phyloP scores from a whole-genome alignment of 2,329 filamentous ascomycete species.

The Cladophialophora psammophila region DNA sequence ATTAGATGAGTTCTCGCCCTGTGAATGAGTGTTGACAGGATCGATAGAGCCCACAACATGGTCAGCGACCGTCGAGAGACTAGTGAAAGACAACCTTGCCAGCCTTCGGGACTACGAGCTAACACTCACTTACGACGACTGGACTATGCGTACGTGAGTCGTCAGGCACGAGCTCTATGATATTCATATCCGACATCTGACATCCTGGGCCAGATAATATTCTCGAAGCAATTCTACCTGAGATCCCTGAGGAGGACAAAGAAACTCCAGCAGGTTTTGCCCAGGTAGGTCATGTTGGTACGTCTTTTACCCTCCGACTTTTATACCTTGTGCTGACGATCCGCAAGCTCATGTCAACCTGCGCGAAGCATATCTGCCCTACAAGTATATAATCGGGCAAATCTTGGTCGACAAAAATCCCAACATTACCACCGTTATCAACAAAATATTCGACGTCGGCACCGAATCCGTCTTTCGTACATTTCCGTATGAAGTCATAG shows the following conservation, averaged over 20 bases:
- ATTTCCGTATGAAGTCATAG: conserved; percentile 89
- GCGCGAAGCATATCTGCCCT: conserved; percentile 79
- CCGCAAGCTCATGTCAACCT: conserved; percentile 84
- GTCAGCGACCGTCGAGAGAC: conserved; percentile 72
- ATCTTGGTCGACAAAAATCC: conserved; percentile 91
- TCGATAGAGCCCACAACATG: conserved; percentile 71
- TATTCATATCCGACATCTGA: neutral
- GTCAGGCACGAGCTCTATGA: conserved; percentile 12
- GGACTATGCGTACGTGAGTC: conserved; percentile 73
- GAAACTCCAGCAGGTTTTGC: conserved; percentile 88
- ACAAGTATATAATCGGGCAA: conserved; percentile 84
- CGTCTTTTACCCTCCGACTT: conserved; percentile 42
- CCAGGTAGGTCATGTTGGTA: conserved; percentile 84
- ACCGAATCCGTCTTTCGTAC: conserved; percentile 86
- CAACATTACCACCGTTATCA: conserved; percentile 85
- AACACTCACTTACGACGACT: conserved; percentile 81
- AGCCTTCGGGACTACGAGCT: conserved; percentile 78
- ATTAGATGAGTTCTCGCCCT: neutral
- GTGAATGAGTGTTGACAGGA: conserved; percentile 2
- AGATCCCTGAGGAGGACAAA: conserved; percentile 69
- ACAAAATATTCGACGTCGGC: conserved; percentile 91
- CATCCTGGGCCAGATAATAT: conserved; percentile 71
- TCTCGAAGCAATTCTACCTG: conserved; percentile 79
- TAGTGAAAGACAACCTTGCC: conserved; percentile 72
- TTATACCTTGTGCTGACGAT: conserved; percentile 4